Conservation (phyloP, 2,329 filamentous ascomycete species). For the Coniochaeta pulveracea region DNA sequence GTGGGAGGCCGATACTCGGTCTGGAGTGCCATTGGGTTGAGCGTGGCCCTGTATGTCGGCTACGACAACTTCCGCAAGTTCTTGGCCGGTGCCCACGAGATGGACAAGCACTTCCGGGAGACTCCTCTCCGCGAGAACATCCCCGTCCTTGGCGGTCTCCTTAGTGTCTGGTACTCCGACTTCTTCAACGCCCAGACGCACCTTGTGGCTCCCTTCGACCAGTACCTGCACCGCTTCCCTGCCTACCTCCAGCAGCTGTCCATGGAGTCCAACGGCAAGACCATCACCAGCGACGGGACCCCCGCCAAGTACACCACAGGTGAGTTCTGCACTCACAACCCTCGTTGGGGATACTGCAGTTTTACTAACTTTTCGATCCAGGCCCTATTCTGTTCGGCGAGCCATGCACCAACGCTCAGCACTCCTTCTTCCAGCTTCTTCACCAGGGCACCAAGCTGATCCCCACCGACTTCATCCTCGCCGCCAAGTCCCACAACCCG, state of each 20-base stretch:
- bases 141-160: slow-evolving; percentile 76
- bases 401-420: slow-evolving; percentile 96
- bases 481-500: slow-evolving; percentile 93
- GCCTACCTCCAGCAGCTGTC: slow-evolving; percentile 98
- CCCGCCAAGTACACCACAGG: slow-evolving; percentile 95
- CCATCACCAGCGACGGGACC: slow-evolving; percentile 77
- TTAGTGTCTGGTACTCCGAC: slow-evolving; percentile 98
- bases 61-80: slow-evolving; percentile 98
- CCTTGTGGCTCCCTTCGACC: slow-evolving; percentile 94
- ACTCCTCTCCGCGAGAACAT: slow-evolving; percentile 92
- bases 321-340: slow-evolving; percentile 14
- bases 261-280: slow-evolving; percentile 99
- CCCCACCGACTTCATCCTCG: slow-evolving; percentile 94
- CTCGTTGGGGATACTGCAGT: neutral
- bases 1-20: slow-evolving; percentile 97
- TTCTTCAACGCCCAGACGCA: slow-evolving; percentile 98
- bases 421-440: slow-evolving; percentile 99
- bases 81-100: slow-evolving; percentile 84
- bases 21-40: slow-evolving; percentile 96
- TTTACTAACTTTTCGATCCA: slow-evolving; percentile 8
- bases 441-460: slow-evolving; percentile 99
- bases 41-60: slow-evolving; percentile 88
- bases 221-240: slow-evolving; percentile 98
- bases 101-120: slow-evolving; percentile 96
- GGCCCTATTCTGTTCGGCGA: slow-evolving; percentile 91